phyloP scores from a whole-genome alignment of 345 rosid genomes.

The Ailanthus altissimus region DNA sequence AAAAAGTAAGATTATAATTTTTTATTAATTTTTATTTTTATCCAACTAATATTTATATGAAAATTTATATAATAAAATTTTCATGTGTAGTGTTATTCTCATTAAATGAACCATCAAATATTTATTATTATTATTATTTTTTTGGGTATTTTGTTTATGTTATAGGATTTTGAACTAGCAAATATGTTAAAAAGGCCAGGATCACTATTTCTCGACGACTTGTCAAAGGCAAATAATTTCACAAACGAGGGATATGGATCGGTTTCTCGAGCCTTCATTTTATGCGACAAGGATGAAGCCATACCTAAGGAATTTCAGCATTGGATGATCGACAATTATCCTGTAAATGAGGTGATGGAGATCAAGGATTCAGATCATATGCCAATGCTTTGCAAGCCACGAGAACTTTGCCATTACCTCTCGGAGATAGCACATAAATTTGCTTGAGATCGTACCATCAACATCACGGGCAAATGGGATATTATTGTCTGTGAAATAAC shows the following conservation, averaged over 20 bases:
- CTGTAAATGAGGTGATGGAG: constrained; percentile 27
- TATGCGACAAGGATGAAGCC: constrained; percentile 26
- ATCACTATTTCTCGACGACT: constrained; percentile 24
- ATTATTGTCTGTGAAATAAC: background rate
- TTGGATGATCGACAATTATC: constrained; percentile 37
- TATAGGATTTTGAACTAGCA: constrained; percentile 40
- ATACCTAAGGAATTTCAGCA: constrained; percentile 19
- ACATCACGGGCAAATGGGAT: too few species aligned
- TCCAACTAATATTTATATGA: too few species aligned
- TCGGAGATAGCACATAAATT: constrained; percentile 26
- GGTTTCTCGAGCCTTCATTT: constrained; percentile 20
- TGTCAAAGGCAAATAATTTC: constrained; percentile 23
- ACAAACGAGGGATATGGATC: constrained; percentile 30
- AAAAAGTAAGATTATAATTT: too few species aligned
- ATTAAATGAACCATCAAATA: too few species aligned
- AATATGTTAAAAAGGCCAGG: constrained; percentile 35
- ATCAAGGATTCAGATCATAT: constrained; percentile 35
- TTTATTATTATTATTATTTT: too few species aligned
- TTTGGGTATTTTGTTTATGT: background rate
- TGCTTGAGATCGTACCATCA: constrained; percentile 9
- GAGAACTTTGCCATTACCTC: constrained; percentile 33
- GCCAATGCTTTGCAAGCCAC: constrained; percentile 44
- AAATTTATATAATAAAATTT: too few species aligned
- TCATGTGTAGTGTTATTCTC: too few species aligned
- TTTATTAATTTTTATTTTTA: too few species aligned